Conservation (phyloP, 2,329 filamentous ascomycete genomes). For the Akanthomyces dipterigenus region DNA sequence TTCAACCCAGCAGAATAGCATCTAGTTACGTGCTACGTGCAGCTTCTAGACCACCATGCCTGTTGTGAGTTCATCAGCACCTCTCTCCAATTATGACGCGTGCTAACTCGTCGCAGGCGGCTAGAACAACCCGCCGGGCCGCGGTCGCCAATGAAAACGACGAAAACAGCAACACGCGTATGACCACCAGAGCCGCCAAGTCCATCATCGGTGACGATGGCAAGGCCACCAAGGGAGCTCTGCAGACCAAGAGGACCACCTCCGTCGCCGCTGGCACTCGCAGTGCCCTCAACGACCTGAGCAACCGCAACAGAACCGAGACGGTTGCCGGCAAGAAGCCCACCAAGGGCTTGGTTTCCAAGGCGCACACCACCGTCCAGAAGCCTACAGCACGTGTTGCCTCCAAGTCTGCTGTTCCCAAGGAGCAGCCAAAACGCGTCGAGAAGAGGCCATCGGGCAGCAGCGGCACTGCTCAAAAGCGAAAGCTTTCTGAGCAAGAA, state of each 20-base stretch:
- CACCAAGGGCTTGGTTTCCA: conserved; percentile 64
- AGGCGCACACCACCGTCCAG: conserved; percentile 75
- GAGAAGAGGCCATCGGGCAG: conserved; percentile 68
- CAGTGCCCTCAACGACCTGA: conserved; percentile 84
- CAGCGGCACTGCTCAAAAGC: conserved; percentile 58
- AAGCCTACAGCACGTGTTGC: conserved; percentile 56
- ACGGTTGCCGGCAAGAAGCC: conserved; percentile 69
- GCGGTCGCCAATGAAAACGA: conserved; percentile 88
- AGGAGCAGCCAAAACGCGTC: conserved; percentile 50
- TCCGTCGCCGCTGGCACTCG: conserved; percentile 59
- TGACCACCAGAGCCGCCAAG: conserved; percentile 92
- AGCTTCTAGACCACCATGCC: conserved; percentile 11
- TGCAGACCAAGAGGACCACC: conserved; percentile 63
- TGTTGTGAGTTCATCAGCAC: conserved; percentile 5
- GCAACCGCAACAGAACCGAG: conserved; percentile 83
- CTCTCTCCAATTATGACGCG: background rate
- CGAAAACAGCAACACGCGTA: conserved; percentile 78
- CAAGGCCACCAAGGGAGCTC: conserved; percentile 54
- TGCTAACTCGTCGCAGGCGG: conserved; percentile 33
- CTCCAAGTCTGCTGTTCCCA: conserved; percentile 53
- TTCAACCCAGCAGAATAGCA: conserved; percentile 3
- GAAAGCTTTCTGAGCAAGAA: conserved; percentile 32
- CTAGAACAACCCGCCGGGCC: conserved; percentile 66
- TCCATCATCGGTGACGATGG: conserved; percentile 60
- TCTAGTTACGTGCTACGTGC: conserved; percentile 10